phyloP scores from a whole-genome alignment of 805 yeast species.

The Saccharomycopsis oosterbeekiorum region DNA sequence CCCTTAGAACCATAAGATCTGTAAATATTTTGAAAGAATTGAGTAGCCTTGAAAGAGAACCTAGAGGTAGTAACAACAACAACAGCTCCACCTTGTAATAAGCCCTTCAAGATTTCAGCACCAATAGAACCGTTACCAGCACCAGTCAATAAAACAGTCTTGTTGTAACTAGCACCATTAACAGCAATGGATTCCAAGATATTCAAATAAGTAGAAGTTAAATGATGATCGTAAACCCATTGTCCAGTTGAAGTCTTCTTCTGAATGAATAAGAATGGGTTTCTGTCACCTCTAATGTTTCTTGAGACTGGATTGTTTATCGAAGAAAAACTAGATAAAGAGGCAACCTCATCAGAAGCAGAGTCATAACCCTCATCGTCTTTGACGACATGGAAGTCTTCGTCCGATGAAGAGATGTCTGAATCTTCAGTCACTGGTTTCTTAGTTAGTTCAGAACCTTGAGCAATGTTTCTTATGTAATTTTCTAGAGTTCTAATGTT shows the following conservation, averaged over 20 bases:
- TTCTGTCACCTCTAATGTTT: constrained; percentile 67
- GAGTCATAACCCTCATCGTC: constrained; percentile 42
- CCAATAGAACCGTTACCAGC: constrained; percentile 99
- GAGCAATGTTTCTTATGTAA: constrained; percentile 93
- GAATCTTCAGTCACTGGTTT: constrained; percentile 60
- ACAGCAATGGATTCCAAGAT: constrained; percentile 91
- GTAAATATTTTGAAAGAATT: constrained; percentile 89
- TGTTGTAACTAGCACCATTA: constrained; percentile 86
- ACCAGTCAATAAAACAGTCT: constrained; percentile 88
- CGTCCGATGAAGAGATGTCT: constrained; percentile 38
- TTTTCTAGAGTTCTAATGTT: constrained; percentile 91
- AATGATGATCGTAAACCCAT: constrained; percentile 77
- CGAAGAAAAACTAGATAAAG: constrained; percentile 63
- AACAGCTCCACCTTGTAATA: constrained; percentile 95
- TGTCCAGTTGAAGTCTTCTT: constrained; percentile 58
- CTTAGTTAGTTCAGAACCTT: constrained; percentile 78
- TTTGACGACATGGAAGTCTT: constrained; percentile 28
- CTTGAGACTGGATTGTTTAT: constrained; percentile 67
- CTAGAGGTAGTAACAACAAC: constrained; percentile 94
- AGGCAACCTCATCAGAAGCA: constrained; percentile 72
- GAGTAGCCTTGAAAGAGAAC: constrained; percentile 89
- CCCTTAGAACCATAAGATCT: constrained; percentile 90
- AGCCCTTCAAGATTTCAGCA: constrained; percentile 91
- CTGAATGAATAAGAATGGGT: constrained; percentile 92
- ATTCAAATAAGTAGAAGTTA: constrained; percentile 72